Conservation (phyloP, 306 rosid genomes). For the Senna tora region DNA sequence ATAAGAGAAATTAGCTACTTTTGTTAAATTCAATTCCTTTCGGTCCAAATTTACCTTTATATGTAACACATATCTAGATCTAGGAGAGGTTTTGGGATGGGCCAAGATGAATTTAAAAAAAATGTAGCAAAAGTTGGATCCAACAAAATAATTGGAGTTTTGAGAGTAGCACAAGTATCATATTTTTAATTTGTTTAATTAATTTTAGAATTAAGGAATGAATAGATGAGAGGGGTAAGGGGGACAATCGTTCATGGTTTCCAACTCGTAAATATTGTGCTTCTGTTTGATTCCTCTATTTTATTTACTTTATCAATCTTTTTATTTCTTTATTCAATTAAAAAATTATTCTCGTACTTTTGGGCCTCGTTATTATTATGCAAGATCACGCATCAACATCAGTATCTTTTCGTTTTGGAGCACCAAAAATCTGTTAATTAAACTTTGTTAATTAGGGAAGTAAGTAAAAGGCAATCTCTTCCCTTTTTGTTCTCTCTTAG, state of each 20-base stretch:
- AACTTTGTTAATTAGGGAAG: conserved; percentile 17
- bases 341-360: conserved; percentile 41
- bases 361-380: conserved; percentile 47
- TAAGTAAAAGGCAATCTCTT: conserved; percentile 34
- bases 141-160: conserved; percentile 41
- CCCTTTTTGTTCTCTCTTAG: conserved; percentile 24
- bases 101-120: conserved; percentile 35
- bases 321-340: neutral
- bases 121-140: conserved; percentile 34
- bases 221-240: too few species aligned
- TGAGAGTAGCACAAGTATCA: conserved; percentile 38
- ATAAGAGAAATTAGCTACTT: too few species aligned
- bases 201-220: too few species aligned
- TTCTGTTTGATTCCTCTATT: conserved; percentile 39
- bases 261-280: conserved; percentile 47
- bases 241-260: conserved; percentile 51
- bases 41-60: conserved; percentile 31
- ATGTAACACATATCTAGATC: conserved; percentile 35
- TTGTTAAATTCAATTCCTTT: too few species aligned
- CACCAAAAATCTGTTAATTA: conserved; percentile 42
- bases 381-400: conserved; percentile 55
- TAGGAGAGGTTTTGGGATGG: conserved; percentile 34
- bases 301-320: conserved; percentile 36
- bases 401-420: conserved; percentile 34
- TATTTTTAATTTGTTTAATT: too few species aligned